A percentile compares a stretch with the other conserved stretches of the same genome.
Evolutionary conservation across 139 green algal genomes (phyloP).

Genomic region (Chlamydomonas incerta): DNA sequence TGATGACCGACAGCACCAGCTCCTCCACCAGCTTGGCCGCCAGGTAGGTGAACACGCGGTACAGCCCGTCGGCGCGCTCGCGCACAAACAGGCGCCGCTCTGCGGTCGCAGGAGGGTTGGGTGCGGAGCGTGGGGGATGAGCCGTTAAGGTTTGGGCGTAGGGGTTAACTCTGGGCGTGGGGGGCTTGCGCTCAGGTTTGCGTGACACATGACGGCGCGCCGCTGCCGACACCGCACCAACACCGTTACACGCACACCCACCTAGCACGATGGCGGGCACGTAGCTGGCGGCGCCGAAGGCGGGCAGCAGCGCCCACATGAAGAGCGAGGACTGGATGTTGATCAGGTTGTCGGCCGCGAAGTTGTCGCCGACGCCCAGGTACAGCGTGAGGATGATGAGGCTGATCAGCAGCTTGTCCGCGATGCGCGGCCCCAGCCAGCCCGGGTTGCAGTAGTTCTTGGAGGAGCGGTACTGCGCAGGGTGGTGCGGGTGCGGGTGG

Average conservation of each 20-base stretch:
- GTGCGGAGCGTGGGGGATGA: too few species aligned
- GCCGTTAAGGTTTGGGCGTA: too few species aligned
- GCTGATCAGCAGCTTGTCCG: slow-evolving; percentile 72
- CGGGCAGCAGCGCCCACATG: slow-evolving; percentile 70
- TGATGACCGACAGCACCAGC: slow-evolving; percentile 31
- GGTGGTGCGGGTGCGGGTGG: background rate
- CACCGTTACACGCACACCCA: slow-evolving; percentile 1
- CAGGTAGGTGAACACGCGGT: slow-evolving; percentile 49
- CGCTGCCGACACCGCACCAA: too few species aligned
- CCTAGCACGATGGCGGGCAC: slow-evolving; percentile 81
- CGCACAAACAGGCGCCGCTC: slow-evolving; percentile 77
- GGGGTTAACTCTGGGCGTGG: too few species aligned
- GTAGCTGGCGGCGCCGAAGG: slow-evolving; percentile 80
- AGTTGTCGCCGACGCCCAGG: slow-evolving; percentile 36
- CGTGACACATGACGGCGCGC: too few species aligned
- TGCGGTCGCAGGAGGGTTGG: background rate
- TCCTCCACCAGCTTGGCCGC: slow-evolving; percentile 49
- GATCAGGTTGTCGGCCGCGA: slow-evolving; percentile 59
- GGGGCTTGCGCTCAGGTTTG: too few species aligned
- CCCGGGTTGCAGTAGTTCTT: slow-evolving; percentile 73
- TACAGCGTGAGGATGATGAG: slow-evolving; percentile 55
- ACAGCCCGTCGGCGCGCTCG: slow-evolving; percentile 78
- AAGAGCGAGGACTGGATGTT: slow-evolving; percentile 83
- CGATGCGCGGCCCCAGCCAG: slow-evolving; percentile 73
- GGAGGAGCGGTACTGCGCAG: slow-evolving; percentile 69